Conservation (phyloP, 2,329 filamentous ascomycete genomes). For the Sclerotiophoma versabilis region DNA sequence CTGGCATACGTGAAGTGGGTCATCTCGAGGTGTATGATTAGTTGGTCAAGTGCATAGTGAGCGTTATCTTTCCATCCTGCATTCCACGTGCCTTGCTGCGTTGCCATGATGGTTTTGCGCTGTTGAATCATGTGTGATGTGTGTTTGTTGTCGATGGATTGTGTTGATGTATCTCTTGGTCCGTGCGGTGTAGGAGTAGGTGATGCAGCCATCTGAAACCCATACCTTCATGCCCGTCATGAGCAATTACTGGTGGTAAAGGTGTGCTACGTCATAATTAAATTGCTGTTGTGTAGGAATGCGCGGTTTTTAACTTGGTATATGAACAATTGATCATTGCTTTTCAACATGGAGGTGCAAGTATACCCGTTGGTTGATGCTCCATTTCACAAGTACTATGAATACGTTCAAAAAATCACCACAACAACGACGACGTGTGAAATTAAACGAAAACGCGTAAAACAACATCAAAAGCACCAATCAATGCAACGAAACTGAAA, state of each 20-base stretch:
- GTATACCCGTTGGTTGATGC: background rate
- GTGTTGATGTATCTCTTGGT: no score
- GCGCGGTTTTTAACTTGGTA: background rate
- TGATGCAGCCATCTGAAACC: no score
- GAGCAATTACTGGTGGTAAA: no score
- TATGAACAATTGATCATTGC: background rate
- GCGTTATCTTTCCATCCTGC: slow-evolving; percentile 13
- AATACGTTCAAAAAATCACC: slow-evolving; percentile 4
- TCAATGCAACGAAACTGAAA: background rate
- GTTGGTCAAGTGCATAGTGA: slow-evolving; percentile 21
- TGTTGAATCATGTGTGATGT: no score
- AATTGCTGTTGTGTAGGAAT: no score
- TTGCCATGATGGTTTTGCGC: background rate
- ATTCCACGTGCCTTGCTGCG: background rate
- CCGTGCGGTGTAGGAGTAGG: no score
- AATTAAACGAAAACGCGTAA: background rate
- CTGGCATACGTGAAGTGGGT: slow-evolving; percentile 7
- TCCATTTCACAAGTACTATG: background rate
- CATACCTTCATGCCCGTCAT: no score
- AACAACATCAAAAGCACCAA: no score
- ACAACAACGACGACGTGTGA: background rate
- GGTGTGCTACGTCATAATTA: no score
- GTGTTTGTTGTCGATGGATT: no score
- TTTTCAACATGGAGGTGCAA: background rate
- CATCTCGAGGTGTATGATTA: slow-evolving; percentile 18